Conservation (phyloP, 345 rosid genomes). For the Syzygium aqueum region DNA sequence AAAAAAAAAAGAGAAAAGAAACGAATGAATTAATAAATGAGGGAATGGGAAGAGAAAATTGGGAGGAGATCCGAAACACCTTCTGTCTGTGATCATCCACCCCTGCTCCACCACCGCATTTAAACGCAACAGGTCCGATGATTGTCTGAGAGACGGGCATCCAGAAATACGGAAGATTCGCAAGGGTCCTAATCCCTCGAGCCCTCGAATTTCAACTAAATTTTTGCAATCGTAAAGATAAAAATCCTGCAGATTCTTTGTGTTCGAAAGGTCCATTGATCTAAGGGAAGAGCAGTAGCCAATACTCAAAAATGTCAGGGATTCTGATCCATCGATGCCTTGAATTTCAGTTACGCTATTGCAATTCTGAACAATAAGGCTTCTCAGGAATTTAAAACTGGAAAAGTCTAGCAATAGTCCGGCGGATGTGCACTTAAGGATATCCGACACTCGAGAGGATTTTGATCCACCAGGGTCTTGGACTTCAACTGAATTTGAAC, state of each 20-base stretch:
- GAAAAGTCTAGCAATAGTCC: background rate
- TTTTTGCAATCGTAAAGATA: fast-evolving
- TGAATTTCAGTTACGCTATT: fast-evolving
- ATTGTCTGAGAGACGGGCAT: background rate
- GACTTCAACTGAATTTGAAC: background rate
- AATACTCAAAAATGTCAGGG: background rate
- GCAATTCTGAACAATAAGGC: background rate
- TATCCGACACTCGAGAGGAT: background rate
- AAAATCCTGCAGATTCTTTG: background rate
- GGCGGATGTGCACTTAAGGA: background rate
- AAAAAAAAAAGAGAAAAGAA: no score
- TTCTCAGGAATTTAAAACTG: background rate
- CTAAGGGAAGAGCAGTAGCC: background rate
- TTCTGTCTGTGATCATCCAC: no score
- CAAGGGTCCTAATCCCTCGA: background rate
- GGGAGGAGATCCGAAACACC: no score
- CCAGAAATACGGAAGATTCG: background rate
- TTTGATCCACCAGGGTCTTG: background rate
- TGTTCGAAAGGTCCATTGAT: background rate
- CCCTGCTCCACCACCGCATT: no score
- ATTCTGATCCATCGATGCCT: background rate
- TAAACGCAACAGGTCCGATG: no score
- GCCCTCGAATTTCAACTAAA: background rate
- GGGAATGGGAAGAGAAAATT: no score
- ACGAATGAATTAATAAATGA: no score